Evolutionary conservation across 1,284 basidiomycete genomes (phyloP).

Genomic region (Thecaphora thlaspeos): DNA sequence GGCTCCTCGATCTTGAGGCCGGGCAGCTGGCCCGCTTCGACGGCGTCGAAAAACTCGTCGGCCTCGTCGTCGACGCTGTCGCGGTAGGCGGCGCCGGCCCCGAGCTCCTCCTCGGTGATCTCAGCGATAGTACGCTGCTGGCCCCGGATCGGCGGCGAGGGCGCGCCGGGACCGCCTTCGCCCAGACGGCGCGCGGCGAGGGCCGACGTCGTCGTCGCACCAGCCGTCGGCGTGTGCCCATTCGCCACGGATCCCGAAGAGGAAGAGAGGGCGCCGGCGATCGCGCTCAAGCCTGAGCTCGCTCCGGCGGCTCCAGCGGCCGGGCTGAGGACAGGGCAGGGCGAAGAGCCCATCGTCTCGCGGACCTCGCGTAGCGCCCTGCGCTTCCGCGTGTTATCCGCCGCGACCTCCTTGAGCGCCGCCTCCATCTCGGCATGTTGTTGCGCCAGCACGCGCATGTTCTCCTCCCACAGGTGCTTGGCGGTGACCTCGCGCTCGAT

Average conservation of each 20-base stretch:
- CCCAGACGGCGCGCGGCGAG: conserved; percentile 31
- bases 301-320: too few species aligned
- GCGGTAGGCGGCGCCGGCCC: conserved; percentile 3
- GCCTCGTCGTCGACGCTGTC: conserved; percentile 71
- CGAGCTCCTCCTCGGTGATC: conserved; percentile 16
- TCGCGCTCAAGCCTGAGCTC: too few species aligned
- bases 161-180: conserved; percentile 12
- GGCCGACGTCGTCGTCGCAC: too few species aligned
- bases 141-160: conserved; percentile 18
- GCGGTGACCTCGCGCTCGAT: conserved; percentile 75
- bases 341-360: conserved; percentile 56
- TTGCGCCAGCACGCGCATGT: conserved; percentile 76
- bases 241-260: neutral
- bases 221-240: too few species aligned
- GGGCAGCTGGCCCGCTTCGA: conserved; percentile 67
- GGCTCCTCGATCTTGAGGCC: conserved; percentile 45
- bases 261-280: neutral
- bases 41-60: conserved; percentile 97
- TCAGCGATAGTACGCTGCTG: conserved; percentile 15
- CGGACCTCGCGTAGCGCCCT: conserved; percentile 54
- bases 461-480: conserved; percentile 81
- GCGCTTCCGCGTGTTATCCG: conserved; percentile 60
- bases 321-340: conserved; percentile 29
- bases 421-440: conserved; percentile 83
- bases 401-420: conserved; percentile 63